Conservation (phyloP, 768 basidiomycete genomes). For the Imleria badia region DNA sequence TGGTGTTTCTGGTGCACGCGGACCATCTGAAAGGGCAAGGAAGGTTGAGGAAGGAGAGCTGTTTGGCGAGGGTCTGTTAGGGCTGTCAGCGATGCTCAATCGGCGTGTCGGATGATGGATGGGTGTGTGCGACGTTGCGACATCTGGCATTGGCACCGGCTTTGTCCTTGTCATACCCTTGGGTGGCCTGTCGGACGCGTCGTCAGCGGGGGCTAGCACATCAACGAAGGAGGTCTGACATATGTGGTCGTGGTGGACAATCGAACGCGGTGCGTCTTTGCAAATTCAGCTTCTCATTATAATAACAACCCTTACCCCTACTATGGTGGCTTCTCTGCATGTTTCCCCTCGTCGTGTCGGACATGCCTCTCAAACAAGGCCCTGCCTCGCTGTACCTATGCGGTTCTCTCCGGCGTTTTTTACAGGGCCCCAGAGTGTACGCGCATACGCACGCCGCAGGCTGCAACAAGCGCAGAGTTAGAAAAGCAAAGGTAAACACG, state of each 20-base stretch:
- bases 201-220: background rate
- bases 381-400: too few relatives aligned
- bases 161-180: constrained; percentile 3
- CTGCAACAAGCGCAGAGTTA: too few relatives aligned
- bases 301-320: too few relatives aligned
- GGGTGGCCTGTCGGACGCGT: background rate
- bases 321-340: too few relatives aligned
- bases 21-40: constrained; percentile 81
- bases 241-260: background rate
- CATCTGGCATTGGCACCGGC: background rate
- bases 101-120: background rate
- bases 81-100: background rate
- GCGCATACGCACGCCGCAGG: too few relatives aligned
- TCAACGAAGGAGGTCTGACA: background rate
- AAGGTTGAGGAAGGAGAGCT: constrained; percentile 67
- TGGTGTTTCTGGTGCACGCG: constrained; percentile 65
- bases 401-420: too few relatives aligned
- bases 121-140: background rate
- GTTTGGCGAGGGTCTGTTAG: constrained; percentile 65
- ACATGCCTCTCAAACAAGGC: too few relatives aligned
- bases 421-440: too few relatives aligned
- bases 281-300: too few relatives aligned
- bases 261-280: background rate
- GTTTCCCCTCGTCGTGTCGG: too few relatives aligned
- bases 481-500: too few relatives aligned